These are phyloP conservation scores for Aspergillus brunneoviolaceus DNA, from an alignment of 2,329 filamentous ascomycete species.

Conservation along the genomic window DNA sequence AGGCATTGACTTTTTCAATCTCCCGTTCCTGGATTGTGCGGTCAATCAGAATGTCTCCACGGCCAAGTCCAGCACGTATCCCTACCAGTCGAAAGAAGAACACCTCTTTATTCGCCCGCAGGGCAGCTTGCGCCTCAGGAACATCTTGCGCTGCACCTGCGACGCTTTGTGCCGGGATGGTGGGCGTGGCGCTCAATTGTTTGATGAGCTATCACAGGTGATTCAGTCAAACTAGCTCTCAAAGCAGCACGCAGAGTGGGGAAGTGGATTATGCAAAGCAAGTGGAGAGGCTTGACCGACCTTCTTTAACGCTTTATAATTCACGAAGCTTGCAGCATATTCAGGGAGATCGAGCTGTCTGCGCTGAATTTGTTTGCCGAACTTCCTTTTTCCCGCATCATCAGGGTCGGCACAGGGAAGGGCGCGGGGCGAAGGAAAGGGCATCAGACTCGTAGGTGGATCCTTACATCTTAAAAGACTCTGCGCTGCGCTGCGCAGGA, in stretches of 20 bases:
- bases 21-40: constrained; percentile 74
- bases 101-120: constrained; percentile 96
- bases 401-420: constrained; percentile 10
- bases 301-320: constrained; percentile 99
- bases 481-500: constrained; percentile 1
- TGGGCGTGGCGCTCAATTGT: constrained; percentile 88
- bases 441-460: not conserved
- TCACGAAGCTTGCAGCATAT: constrained; percentile 98
- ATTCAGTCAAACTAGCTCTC: constrained; percentile 20
- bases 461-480: constrained; percentile 24
- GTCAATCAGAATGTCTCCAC: constrained; percentile 3
- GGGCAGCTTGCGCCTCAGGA: constrained; percentile 76
- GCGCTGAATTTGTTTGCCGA: constrained; percentile 99
- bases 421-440: not conserved
- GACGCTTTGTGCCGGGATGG: constrained; percentile 73
- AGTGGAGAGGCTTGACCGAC: constrained; percentile 48
- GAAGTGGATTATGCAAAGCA: not conserved
- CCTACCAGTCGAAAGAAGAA: constrained; percentile 97
- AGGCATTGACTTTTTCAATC: constrained; percentile 96
- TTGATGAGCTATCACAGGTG: constrained; percentile 79
- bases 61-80: not conserved
- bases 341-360: constrained; percentile 98
- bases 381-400: constrained; percentile 69
- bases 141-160: constrained; percentile 41
- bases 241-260: not conserved